Evolutionary conservation across 805 yeast species (phyloP), one percentile per base, ranked within the genome.

Genomic region (Ogataea polymorpha): DNA sequence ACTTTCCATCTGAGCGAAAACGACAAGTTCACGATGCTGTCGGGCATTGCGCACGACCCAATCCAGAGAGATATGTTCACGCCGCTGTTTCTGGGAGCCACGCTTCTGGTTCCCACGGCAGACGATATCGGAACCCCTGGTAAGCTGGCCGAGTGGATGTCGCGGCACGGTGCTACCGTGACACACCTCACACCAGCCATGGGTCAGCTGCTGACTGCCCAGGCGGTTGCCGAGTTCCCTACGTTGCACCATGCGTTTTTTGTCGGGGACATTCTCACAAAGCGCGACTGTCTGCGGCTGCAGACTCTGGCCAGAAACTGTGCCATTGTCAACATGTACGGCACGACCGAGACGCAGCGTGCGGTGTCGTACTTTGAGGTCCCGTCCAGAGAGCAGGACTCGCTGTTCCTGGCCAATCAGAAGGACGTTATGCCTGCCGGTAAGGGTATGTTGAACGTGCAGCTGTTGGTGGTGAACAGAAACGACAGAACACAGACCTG

Each of bases 111-210:
- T 23, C 99, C 99, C 37, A 90, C 97, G 11, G 81, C 89, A 13
- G 97, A 93, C 63, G 99, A 93, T 63, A 93, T 93, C 55, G 99
- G 99, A 35, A 93, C 99, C 3, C 99, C 99, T 5, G 99, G 99
- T 23, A 81, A 85, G 58, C 73, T 93, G 41, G 99, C 99, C 6
- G 93, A 87, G 55, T 93, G 99, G 99, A 90, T 93, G 96, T 78
- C 82, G 24, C 80, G 74, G 42, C 79, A 89, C 54, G 86, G 86
- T 12, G 96, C 97, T 20, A 83, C 96, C 2, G 97, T 93, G 1
- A 93, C 99, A 1, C 99, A 93, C 65, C 75, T 93, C 66, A 93
- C 99, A 1, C 99, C 99, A 4, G 99, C 99, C 5, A 93, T 95
- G 99, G 99, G 99, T 47, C 99, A 93, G 66, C 71, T 93, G 43